Conservation (phyloP, 2,329 filamentous ascomycete species). For the Metarhizium anisopliae region DNA sequence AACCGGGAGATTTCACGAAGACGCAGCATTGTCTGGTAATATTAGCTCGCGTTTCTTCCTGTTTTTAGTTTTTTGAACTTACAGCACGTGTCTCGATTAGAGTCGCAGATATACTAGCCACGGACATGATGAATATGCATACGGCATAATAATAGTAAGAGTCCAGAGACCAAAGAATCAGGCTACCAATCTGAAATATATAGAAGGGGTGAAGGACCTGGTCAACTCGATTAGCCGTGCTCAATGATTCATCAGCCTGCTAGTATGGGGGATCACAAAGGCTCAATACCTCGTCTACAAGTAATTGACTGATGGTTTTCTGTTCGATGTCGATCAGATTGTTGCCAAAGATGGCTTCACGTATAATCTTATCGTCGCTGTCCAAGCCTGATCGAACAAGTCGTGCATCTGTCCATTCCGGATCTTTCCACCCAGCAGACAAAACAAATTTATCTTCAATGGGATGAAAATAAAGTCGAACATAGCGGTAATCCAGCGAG, state of each 20-base stretch:
- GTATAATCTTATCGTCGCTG: slow-evolving; percentile 74
- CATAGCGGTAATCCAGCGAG: slow-evolving; percentile 84
- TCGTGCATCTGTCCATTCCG: slow-evolving; percentile 72
- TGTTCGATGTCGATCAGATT: slow-evolving; percentile 92
- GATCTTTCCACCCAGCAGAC: slow-evolving; percentile 89
- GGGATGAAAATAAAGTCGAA: slow-evolving; percentile 87
- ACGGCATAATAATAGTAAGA: slow-evolving; percentile 96
- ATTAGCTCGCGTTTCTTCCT: slow-evolving; percentile 3
- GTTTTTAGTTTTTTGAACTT: slow-evolving; percentile 20
- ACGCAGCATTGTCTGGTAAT: slow-evolving; percentile 70
- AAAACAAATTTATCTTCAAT: slow-evolving; percentile 80
- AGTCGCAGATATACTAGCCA: slow-evolving; percentile 83
- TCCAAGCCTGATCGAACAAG: slow-evolving; percentile 72
- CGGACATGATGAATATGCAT: slow-evolving; percentile 91
- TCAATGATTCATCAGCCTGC: neutral
- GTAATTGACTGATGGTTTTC: slow-evolving; percentile 71
- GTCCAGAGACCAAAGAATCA: slow-evolving; percentile 90
- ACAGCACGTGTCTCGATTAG: slow-evolving; percentile 81
- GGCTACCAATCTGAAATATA: slow-evolving; percentile 91
- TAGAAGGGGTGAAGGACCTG: slow-evolving; percentile 95
- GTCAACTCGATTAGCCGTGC: neutral
- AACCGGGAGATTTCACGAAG: slow-evolving; percentile 88
- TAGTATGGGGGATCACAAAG: neutral
- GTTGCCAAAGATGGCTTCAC: slow-evolving; percentile 78
- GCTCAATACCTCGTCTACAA: slow-evolving; percentile 68